Evolutionary conservation across 78 protist genomes (phyloP), one percentile per base, ranked within the genome.

Genomic region (Dictyostelium intermedium): DNA sequence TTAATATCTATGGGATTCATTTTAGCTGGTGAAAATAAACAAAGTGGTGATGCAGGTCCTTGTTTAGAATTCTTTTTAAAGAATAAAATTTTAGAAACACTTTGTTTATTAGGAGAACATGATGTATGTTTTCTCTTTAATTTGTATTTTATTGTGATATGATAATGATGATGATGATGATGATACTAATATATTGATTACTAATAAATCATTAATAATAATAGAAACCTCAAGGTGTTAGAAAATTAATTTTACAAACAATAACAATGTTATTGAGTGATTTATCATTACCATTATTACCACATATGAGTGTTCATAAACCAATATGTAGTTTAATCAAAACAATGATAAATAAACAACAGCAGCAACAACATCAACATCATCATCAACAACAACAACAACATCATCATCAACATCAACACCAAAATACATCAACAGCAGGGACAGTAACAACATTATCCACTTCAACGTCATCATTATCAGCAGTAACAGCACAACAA

Each of bases 41-140:
- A 37, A 56, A 34, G 18, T 16, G 93, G 93, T 69, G 93, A 89
- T 69, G 86, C 85, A 11, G 93, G 93, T 35, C 93, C 85, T 14
- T 89, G 93, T 80, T 47, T 89, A 61, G 93, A 89, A 30, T 89
- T 80, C 86, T 89, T 89, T 89, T 80, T 89, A 89, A 89, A 89
- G 39, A 89, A 89, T 66, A 78, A 69, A 69, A 89, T 89, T 66
- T 80, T 89, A 3, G 93, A 89, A 47, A 89, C 93, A 2, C 35
- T 89, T 27, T 89, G 93, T 80, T 47, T 80, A 30, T 27, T 89
- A n/a, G 93, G 93, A 14, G 93, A 80, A 34, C 32, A 80, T 30
- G 93, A 89, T 89, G 92, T 86, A 86, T 11, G 92, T 60, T 27
- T 43, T 43, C 11, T 47, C 11, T 47, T 47, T 47, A 9, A 1